phyloP scores from a whole-genome alignment of 2,329 filamentous ascomycete genomes.

The Tolypocladium endophyticum region DNA sequence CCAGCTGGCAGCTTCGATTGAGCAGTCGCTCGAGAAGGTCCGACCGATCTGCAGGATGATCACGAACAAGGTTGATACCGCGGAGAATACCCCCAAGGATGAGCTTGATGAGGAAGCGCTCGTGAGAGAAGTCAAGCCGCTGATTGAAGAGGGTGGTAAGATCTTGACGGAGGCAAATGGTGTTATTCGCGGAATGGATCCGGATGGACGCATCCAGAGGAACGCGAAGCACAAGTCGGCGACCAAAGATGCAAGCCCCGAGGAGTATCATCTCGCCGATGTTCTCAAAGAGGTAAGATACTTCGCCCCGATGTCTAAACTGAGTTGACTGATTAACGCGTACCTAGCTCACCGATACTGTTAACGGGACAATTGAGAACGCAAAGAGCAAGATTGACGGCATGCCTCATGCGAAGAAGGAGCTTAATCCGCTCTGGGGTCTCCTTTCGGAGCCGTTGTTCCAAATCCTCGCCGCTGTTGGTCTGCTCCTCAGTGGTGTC shows the following conservation, averaged over 20 bases:
- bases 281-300: constrained; percentile 58
- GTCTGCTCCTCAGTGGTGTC: constrained; percentile 71
- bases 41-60: constrained; percentile 82
- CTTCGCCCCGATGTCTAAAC: no score
- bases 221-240: constrained; percentile 76
- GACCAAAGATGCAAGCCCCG: constrained; percentile 54
- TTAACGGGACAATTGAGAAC: constrained; percentile 75
- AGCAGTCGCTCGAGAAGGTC: constrained; percentile 73
- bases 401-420: constrained; percentile 92
- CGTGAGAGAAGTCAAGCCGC: constrained; percentile 74
- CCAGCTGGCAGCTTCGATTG: constrained; percentile 62
- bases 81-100: constrained; percentile 71
- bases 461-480: constrained; percentile 87
- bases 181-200: constrained; percentile 76
- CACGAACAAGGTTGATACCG: constrained; percentile 69
- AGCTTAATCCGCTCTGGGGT: constrained; percentile 82
- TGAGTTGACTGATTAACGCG: neutral
- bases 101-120: constrained; percentile 86
- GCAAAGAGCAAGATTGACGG: constrained; percentile 81
- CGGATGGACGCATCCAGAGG: constrained; percentile 74
- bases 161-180: constrained; percentile 83
- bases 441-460: constrained; percentile 75
- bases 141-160: constrained; percentile 76
- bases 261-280: constrained; percentile 79
- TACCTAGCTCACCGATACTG: constrained; percentile 57